Evolutionary conservation across 768 basidiomycete species (phyloP).

Genomic region (Naganishia friedmannii): DNA sequence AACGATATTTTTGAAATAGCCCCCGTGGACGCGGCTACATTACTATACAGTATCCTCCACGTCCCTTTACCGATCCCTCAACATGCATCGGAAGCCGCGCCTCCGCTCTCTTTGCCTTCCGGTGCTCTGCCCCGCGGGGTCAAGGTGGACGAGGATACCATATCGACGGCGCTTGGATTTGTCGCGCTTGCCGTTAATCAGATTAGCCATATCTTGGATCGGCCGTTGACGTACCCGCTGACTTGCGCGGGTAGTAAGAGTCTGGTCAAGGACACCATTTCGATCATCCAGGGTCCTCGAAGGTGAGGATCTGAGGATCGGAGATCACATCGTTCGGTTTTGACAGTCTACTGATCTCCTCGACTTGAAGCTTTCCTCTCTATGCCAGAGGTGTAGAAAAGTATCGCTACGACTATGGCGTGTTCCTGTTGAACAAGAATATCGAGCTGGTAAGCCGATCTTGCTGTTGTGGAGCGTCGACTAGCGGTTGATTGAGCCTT

Average conservation of each 20-base stretch:
- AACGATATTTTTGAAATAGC: conserved; percentile 85
- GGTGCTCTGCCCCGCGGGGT: conserved; percentile 54
- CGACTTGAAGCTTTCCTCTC: conserved; percentile 73
- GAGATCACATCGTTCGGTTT: neutral
- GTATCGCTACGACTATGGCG: conserved; percentile 95
- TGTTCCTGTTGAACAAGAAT: conserved; percentile 93
- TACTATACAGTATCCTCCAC: conserved; percentile 82
- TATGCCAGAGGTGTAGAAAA: conserved; percentile 92
- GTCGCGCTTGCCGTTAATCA: conserved; percentile 81
- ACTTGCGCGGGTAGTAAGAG: conserved; percentile 87
- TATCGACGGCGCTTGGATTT: conserved; percentile 87
- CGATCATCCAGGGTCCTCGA: conserved; percentile 89
- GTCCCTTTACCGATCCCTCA: conserved; percentile 88
- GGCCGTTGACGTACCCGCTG: conserved; percentile 78
- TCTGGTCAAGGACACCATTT: conserved; percentile 85
- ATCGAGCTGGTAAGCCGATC: conserved; percentile 74
- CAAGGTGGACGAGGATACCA: conserved; percentile 75
- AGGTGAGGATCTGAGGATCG: conserved; percentile 61
- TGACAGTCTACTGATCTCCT: conserved; percentile 19
- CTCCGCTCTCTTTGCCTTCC: conserved; percentile 67
- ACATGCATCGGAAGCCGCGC: conserved; percentile 71
- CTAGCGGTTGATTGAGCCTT: neutral
- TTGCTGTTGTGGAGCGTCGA: conserved; percentile 18
- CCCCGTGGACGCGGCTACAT: conserved; percentile 72
- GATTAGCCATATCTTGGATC: conserved; percentile 73